phyloP scores from a whole-genome alignment of 1,284 basidiomycete species.

The Trichosporon faecale region DNA sequence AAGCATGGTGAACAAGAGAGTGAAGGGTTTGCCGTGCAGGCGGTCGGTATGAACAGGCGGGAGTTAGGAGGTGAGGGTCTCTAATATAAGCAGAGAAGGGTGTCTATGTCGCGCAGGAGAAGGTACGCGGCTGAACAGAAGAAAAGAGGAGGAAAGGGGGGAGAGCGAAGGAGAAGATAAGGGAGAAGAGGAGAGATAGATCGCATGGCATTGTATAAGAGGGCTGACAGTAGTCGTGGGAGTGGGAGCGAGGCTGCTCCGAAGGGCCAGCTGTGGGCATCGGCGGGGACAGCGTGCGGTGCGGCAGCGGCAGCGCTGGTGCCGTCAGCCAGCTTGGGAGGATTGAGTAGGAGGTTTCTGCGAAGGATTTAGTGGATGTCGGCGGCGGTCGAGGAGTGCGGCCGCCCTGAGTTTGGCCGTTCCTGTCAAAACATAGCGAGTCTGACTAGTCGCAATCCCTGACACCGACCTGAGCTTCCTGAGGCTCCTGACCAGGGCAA shows the following conservation, averaged over 20 bases:
- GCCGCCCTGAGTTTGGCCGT: neutral
- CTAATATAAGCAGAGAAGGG: neutral
- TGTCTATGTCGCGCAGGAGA: neutral
- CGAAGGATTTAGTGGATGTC: conserved; percentile 2
- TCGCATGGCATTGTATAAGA: neutral
- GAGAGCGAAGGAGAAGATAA: neutral
- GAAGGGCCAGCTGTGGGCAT: neutral
- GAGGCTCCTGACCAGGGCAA: neutral
- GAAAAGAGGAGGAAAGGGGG: neutral
- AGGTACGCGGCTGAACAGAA: neutral
- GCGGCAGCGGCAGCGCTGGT: neutral
- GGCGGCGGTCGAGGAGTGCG: neutral
- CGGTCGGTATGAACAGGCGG: neutral
- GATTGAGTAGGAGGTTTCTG: neutral
- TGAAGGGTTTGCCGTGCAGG: neutral
- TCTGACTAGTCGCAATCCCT: neutral
- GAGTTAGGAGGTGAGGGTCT: neutral
- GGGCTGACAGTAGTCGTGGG: neutral
- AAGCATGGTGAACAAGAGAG: conserved; percentile 13
- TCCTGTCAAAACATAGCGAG: neutral
- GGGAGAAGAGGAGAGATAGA: neutral
- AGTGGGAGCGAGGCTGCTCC: neutral
- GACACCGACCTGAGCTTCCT: neutral
- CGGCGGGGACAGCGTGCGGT: neutral
- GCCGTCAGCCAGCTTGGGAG: neutral